Conservation (phyloP, 768 basidiomycete species). For the Suillus placidus region DNA sequence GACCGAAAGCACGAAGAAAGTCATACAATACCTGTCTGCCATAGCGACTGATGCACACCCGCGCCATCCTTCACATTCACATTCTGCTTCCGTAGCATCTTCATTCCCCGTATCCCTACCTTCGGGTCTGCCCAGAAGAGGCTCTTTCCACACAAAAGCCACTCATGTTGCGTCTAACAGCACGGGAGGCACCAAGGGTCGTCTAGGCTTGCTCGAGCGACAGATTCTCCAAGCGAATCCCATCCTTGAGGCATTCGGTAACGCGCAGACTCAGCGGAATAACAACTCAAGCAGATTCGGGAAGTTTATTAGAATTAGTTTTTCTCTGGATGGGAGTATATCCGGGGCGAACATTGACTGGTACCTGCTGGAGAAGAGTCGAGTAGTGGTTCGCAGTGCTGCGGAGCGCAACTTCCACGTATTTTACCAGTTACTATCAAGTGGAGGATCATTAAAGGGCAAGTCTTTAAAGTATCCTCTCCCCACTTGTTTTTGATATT, state of each 20-base stretch:
- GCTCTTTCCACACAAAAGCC: slow-evolving; percentile 61
- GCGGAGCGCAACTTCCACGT: slow-evolving; percentile 96
- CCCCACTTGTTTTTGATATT: slow-evolving; percentile 12
- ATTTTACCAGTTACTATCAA: slow-evolving; percentile 91
- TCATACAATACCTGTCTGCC: slow-evolving; percentile 98
- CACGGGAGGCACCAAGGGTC: slow-evolving; percentile 57
- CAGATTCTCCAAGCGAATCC: slow-evolving; percentile 99
- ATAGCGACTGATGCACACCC: slow-evolving; percentile 84
- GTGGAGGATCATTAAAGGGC: slow-evolving; percentile 74
- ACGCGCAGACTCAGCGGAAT: slow-evolving; percentile 97
- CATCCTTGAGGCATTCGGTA: slow-evolving; percentile 96
- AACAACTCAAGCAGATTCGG: slow-evolving; percentile 99
- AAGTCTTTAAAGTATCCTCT: slow-evolving; percentile 19
- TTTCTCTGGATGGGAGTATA: slow-evolving; percentile 90
- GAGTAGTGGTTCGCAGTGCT: slow-evolving; percentile 85
- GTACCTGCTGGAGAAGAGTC: slow-evolving; percentile 97
- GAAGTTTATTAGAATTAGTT: slow-evolving; percentile 96
- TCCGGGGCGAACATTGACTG: slow-evolving; percentile 98
- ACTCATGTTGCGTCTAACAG: slow-evolving; percentile 44
- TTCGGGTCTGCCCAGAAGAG: slow-evolving; percentile 69
- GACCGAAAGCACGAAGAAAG: slow-evolving; percentile 99
- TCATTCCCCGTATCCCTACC: slow-evolving; percentile 61
- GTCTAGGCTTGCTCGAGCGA: slow-evolving; percentile 87
- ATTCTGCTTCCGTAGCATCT: slow-evolving; percentile 61
- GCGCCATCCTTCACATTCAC: slow-evolving; percentile 61